Base-by-base conservation (phyloP, 2,329 filamentous ascomycete genomes). In the Aspergillus aculeatus region DNA sequence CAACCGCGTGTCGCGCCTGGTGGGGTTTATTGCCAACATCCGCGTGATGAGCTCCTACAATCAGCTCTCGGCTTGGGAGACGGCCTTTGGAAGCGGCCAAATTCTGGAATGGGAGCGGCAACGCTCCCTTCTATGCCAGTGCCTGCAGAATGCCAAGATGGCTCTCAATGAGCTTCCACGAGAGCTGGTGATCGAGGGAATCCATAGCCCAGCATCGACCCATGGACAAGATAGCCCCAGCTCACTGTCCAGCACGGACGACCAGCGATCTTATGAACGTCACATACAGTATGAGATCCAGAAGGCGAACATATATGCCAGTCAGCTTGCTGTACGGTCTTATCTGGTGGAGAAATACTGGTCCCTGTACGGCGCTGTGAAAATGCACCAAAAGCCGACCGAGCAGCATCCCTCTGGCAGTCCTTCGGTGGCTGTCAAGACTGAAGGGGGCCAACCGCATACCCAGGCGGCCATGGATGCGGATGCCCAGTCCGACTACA, bases 291-390 rank as follows among this genome's bases (percentile, higher is more conserved):
- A 88, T 65, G 92, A 96, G 75, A 95, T 96, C 31, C 92, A 96
- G 73, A 96, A 96, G 72, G 90, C 91, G 6, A 96, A 96, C 73
- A 90, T 96, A 44, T 92, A 94, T 70, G 86, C 88, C 2, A 94
- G 89, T 5, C 89, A 92, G 68, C 80, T 96, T 10, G 87, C 88
- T 2, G 96, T 91, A 0, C 84, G 92, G 24, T 94, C 90, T 0
- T 93, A 92, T 72, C 86, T 94, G 58, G 91, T 96, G 0, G 91
- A 96, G 73, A 89, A 92, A 64, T 96, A 94, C 76, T 91, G 91
- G 74, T 87, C 87, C 66, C 81, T 95, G 1, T 86, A 87, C 41
- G 89, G 92, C 56, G 84, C 87, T 1, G 85, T 88, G 67, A 70
- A 68, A 38, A 66, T 63, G 54, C 68, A 69, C 41, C 66, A 69